phyloP scores from a whole-genome alignment of 2,329 filamentous ascomycete genomes.

The Sclerotinia spermophila region DNA sequence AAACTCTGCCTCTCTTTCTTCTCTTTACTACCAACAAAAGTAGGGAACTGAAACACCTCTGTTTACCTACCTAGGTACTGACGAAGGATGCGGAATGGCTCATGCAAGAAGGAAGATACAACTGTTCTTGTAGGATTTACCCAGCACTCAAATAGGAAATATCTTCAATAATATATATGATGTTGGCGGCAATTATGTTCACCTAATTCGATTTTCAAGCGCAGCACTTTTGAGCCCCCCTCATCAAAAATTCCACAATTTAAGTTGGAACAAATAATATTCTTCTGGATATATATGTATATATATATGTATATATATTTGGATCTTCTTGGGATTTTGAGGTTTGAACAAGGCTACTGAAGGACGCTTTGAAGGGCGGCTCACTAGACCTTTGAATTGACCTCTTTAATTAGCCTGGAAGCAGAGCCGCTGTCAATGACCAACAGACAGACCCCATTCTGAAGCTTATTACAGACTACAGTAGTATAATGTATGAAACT shows the following conservation, averaged over 20 bases:
- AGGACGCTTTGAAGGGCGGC: neutral
- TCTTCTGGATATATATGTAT: too few relatives aligned
- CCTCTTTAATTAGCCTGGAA: neutral
- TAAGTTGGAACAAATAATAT: neutral
- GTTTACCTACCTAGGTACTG: neutral
- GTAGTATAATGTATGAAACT: neutral
- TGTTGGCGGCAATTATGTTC: slow-evolving; percentile 13
- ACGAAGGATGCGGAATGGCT: slow-evolving; percentile 7
- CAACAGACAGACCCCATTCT: slow-evolving; percentile 2
- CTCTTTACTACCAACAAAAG: slow-evolving; percentile 3
- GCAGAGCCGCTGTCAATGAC: slow-evolving; percentile 12
- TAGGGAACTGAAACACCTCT: slow-evolving; percentile 6
- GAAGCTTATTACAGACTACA: too few relatives aligned
- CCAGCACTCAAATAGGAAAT: neutral
- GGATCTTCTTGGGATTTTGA: neutral
- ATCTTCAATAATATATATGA: slow-evolving; percentile 2
- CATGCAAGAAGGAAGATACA: slow-evolving; percentile 4
- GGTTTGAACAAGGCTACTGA: neutral
- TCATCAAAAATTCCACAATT: neutral
- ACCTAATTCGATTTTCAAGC: slow-evolving; percentile 8
- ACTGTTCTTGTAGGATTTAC: slow-evolving; percentile 11
- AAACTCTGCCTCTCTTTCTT: slow-evolving; percentile 10
- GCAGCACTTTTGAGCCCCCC: slow-evolving; percentile 3
- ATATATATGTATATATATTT: too few relatives aligned
- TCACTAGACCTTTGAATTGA: neutral